Base-by-base conservation (phyloP, 139 green algal species). In the Spirogloea muscicola region DNA sequence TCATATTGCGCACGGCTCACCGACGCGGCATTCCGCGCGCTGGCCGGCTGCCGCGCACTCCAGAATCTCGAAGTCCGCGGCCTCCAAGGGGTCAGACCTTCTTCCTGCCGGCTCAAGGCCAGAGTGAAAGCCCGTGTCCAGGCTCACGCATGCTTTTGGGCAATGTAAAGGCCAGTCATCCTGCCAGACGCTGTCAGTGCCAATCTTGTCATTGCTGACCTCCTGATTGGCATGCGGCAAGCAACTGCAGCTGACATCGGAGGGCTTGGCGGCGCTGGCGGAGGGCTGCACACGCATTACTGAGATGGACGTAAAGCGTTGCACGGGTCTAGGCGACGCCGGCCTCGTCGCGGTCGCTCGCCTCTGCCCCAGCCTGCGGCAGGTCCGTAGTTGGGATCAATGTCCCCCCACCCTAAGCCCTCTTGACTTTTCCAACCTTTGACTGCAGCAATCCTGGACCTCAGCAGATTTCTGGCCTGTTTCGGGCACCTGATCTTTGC, bases 301-400 rank as follows among this genome's bases (percentile, higher is more conserved):
- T 38, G 48, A 75, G 36, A 10, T 75, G 36, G 67, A 75, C 33
- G 21, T 75, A 21, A 67, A 66, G 52, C 25, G 33, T n/a, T 75
- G 67, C 67, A 51, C 4, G 18, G 48, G 37, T 0, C 10, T 75
- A 31, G 48, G 29, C 37, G 67, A 75, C n/a, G 48, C n/a, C 3
- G 49, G 67, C 46, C 29, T 75, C 51, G 18, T 66, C 21, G 48
- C 49, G 16, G 34, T 75, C 16, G 67, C 67, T 4, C 4, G n/a
- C 0, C 25, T 48, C 67, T 75, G 67, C 67, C 37, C 48, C 18
- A 21, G 31, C 21, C 67, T 75, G 25, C 1, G 49, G 44, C 48
- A 75, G 48, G 33, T 62, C 33, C 21, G 0, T 68, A 7, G 25
- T 68, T n/a, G n/a, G n/a, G n/a, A n/a, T n/a, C n/a, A n/a, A 27